A percentile compares a stretch with the other conserved stretches of the same genome.
Evolutionary conservation across 805 yeast genomes (phyloP).

Genomic region (Metschnikowia picachoensis): DNA sequence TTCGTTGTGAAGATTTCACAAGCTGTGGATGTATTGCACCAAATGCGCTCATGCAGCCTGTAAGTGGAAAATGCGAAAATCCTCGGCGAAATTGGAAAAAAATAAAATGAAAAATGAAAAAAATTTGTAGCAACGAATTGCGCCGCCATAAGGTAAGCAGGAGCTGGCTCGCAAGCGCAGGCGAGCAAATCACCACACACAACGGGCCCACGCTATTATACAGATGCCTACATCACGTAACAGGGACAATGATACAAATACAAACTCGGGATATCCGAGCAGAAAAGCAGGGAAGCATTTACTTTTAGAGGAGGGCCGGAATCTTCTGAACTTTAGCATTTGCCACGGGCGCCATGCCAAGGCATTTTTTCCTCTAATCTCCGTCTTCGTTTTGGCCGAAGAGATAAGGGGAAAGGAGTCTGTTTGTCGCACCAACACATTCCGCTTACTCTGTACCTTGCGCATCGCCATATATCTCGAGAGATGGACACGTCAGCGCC

Average conservation of each 20-base stretch:
- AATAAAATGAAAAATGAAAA: conserved; percentile 1
- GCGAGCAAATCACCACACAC: too few species aligned
- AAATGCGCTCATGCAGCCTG: conserved; percentile 5
- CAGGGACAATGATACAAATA: not conserved
- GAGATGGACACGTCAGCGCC: not conserved
- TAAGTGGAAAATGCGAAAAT: conserved; percentile 6
- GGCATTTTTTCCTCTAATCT: not conserved
- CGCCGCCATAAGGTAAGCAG: not conserved
- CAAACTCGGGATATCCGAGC: not conserved
- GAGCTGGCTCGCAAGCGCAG: not conserved
- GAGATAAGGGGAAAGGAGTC: conserved; percentile 1
- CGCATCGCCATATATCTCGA: not conserved
- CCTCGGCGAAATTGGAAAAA: not conserved
- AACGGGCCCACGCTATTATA: too few species aligned
- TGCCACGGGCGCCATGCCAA: not conserved
- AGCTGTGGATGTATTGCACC: not conserved
- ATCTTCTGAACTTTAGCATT: not conserved
- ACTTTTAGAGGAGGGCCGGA: too few species aligned
- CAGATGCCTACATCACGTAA: not conserved
- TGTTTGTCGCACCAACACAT: not conserved
- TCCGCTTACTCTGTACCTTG: not conserved
- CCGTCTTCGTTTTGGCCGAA: not conserved
- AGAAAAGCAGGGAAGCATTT: too few species aligned
- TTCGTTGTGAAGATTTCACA: not conserved
- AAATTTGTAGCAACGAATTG: conserved; percentile 3